Conservation (phyloP, 495 filamentous ascomycete genomes). For the Rhypophila decipiens region DNA sequence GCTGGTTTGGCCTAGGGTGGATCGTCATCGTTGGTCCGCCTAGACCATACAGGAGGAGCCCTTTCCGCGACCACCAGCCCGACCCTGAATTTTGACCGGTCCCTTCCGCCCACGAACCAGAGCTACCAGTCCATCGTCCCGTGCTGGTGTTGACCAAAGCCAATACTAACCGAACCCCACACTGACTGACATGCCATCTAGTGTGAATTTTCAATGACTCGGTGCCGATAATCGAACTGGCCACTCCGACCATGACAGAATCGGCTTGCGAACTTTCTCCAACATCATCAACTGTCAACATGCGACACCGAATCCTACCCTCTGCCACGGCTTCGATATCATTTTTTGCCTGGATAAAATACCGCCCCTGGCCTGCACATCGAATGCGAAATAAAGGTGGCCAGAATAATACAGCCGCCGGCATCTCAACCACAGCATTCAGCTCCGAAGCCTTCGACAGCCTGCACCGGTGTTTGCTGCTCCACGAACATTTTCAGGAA, state of each 20-base stretch:
- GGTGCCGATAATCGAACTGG: too few species aligned
- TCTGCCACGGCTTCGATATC: neutral
- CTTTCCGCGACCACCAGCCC: too few species aligned
- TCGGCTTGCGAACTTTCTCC: neutral
- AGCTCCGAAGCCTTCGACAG: neutral
- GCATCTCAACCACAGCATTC: neutral
- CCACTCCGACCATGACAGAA: neutral
- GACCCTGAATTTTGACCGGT: too few species aligned
- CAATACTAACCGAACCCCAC: too few species aligned
- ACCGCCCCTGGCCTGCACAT: neutral
- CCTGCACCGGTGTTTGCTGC: neutral
- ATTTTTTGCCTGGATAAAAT: neutral
- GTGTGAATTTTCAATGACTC: too few species aligned
- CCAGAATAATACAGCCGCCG: slow-evolving; percentile 1
- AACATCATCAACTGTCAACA: slow-evolving; percentile 10
- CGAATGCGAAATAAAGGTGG: neutral
- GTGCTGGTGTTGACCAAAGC: too few species aligned
- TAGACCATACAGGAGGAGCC: too few species aligned
- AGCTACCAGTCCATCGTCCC: too few species aligned
- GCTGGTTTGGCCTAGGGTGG: too few species aligned
- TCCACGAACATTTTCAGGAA: slow-evolving; percentile 5
- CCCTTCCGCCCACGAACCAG: too few species aligned
- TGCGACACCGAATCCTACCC: slow-evolving; percentile 13
- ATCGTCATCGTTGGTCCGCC: too few species aligned
- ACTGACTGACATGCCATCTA: too few species aligned